Evolutionary conservation across 1,139 yeast genomes (phyloP), one percentile per base, ranked within the genome.

Genomic region (Candida sp.): DNA sequence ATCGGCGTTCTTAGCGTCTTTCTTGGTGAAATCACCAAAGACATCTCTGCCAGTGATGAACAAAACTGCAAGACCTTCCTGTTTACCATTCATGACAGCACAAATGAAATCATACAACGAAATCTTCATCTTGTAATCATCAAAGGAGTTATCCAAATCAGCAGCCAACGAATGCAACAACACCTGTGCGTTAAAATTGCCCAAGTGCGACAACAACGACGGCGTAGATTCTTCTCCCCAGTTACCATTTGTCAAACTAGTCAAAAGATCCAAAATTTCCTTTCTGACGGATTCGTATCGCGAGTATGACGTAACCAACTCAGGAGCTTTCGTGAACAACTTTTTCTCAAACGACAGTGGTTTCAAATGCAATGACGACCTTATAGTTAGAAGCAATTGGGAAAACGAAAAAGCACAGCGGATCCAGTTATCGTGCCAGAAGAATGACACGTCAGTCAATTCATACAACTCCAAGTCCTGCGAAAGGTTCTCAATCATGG

Each of bases 41-140:
- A 75, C 82, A 56, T 86, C 87, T 53, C 82, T 72, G 1, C 96
- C 97, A 46, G 90, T 88, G 42, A 91, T 74, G 54, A 94, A 83
- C 43, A 90, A 74, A 47, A 90, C 88, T 0, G 96, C 80, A 31
- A 93, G 70, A 0, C 98, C 98, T 63, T 92, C 96, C 69, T 94
- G 98, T 52, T 86, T 83, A 7, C 90, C 86, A 56, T 81, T 83
- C 78, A 90, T 79, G 5, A 90, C 86, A 0, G 92, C 79, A n/a
- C 94, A 80, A 54, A 93, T 83, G 57, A 91, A 89, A 51, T 81
- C 84, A 60, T 89, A 89, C 22, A 90, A 71, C 5, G 82, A 74
- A 26, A 84, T 80, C 52, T 87, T 80, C 41, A 88, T 72, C 12
- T 68, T 69, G 53, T 80, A 81, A 49, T 82, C 83, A 57, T 84